Evolutionary conservation across 2,329 filamentous ascomycete genomes (phyloP).

Genomic region (Claviceps paspali): DNA sequence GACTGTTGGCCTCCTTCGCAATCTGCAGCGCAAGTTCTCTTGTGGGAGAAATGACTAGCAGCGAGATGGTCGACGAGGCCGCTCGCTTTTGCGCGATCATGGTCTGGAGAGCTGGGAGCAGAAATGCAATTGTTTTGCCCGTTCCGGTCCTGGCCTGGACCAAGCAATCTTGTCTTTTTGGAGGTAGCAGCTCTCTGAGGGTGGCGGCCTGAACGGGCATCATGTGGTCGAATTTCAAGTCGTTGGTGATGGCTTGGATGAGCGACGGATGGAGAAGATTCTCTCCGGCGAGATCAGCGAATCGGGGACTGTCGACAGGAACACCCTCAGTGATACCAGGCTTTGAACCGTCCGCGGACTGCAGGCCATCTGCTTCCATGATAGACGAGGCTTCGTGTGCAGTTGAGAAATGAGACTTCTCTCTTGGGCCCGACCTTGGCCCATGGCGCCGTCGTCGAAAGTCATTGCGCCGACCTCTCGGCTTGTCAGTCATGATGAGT

Average conservation of each 20-base stretch:
- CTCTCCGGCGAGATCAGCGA: slow-evolving; percentile 26
- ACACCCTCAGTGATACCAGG: slow-evolving; percentile 13
- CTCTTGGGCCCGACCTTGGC: background rate
- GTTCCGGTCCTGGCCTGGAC: slow-evolving; percentile 81
- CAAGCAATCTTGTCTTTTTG: slow-evolving; percentile 35
- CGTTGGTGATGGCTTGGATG: slow-evolving; percentile 31
- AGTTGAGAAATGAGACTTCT: background rate
- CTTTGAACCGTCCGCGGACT: background rate
- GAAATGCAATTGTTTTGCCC: slow-evolving; percentile 72
- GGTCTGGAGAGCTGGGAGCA: slow-evolving; percentile 68
- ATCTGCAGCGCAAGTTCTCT: slow-evolving; percentile 59
- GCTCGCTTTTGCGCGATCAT: slow-evolving; percentile 36
- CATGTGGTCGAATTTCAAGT: slow-evolving; percentile 36
- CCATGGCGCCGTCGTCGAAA: slow-evolving; percentile 3
- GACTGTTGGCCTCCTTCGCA: slow-evolving; percentile 51
- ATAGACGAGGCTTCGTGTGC: background rate
- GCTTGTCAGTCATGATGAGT: slow-evolving; percentile 2
- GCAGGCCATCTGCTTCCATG: background rate
- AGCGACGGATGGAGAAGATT: slow-evolving; percentile 29
- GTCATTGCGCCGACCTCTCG: slow-evolving; percentile 1
- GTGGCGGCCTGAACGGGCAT: slow-evolving; percentile 40
- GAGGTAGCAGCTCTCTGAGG: slow-evolving; percentile 30
- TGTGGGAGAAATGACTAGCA: slow-evolving; percentile 55
- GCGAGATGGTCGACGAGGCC: slow-evolving; percentile 29
- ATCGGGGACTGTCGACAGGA: slow-evolving; percentile 29